Conservation (phyloP, 495 filamentous ascomycete genomes). For the Oleoguttula mirabilis region DNA sequence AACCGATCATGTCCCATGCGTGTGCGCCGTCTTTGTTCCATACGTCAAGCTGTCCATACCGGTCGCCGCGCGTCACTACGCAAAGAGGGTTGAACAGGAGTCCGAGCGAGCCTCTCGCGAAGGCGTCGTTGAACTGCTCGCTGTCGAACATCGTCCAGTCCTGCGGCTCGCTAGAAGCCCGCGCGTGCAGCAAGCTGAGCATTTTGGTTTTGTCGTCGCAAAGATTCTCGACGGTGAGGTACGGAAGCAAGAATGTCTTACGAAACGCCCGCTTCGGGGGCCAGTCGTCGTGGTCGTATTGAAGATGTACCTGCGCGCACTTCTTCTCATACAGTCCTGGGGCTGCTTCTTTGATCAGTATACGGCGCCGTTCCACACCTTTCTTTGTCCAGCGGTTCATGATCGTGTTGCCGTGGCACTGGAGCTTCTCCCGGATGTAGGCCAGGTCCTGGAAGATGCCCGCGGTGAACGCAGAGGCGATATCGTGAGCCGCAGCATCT, state of each 20-base stretch:
- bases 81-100: not conserved
- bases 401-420: not conserved
- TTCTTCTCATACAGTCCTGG: not conserved
- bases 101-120: not conserved
- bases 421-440: not conserved
- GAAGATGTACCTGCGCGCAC: not conserved
- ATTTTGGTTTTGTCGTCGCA: not conserved
- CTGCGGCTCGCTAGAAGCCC: not conserved
- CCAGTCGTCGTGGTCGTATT: not conserved
- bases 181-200: not conserved
- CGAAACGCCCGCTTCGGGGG: not conserved
- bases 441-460: not conserved
- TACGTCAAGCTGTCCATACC: not conserved
- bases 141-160: not conserved
- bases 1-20: conserved; percentile 3
- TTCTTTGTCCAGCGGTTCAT: not conserved
- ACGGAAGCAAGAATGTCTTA: not conserved
- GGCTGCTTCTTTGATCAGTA: not conserved
- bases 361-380: not conserved
- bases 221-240: not conserved
- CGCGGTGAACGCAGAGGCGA: not conserved
- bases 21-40: conserved; percentile 1
- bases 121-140: not conserved
- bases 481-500: not conserved
- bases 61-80: conserved; percentile 1